Percentiles rank a stretch among this genome's conserved stretches.
Evolutionary conservation across 768 basidiomycete genomes (phyloP).

Genomic region (Lactarius indigo): DNA sequence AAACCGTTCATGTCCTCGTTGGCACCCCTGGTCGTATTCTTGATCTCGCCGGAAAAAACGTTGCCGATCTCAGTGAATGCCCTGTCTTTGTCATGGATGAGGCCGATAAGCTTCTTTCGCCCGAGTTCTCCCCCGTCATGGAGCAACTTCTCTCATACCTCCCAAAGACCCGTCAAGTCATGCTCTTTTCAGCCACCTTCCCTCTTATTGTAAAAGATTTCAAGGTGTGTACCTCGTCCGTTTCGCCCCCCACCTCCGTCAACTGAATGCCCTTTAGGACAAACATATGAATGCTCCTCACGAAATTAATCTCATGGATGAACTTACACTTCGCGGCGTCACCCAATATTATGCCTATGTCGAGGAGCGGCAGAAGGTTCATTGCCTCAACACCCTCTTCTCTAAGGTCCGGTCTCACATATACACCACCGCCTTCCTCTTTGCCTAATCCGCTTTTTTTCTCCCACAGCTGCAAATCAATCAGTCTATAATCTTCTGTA

Average conservation of each 20-base stretch:
- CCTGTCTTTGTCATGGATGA: slow-evolving; percentile 99
- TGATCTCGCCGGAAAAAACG: slow-evolving; percentile 87
- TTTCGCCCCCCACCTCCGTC: neutral
- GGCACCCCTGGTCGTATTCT: slow-evolving; percentile 96
- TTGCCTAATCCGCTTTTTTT: slow-evolving; percentile 9
- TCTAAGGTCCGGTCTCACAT: slow-evolving; percentile 65
- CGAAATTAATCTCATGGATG: slow-evolving; percentile 99
- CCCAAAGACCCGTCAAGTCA: slow-evolving; percentile 86
- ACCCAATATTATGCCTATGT: slow-evolving; percentile 99
- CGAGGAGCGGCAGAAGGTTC: slow-evolving; percentile 98
- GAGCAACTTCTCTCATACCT: slow-evolving; percentile 89
- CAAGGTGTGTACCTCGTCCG: slow-evolving; percentile 54
- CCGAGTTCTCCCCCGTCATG: slow-evolving; percentile 98
- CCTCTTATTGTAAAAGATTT: slow-evolving; percentile 99
- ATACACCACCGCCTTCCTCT: neutral
- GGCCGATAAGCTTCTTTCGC: slow-evolving; percentile 95
- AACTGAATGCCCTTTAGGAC: slow-evolving; percentile 49
- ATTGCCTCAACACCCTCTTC: slow-evolving; percentile 99
- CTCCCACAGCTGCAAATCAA: slow-evolving; percentile 92
- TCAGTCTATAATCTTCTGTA: slow-evolving; percentile 99
- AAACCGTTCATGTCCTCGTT: slow-evolving; percentile 92
- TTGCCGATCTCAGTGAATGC: slow-evolving; percentile 93
- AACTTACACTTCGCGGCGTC: slow-evolving; percentile 96
- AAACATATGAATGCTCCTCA: slow-evolving; percentile 95
- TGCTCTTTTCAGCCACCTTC: slow-evolving; percentile 99